Conservation (phyloP, 2,329 filamentous ascomycete species). For the Xylariales sp. region DNA sequence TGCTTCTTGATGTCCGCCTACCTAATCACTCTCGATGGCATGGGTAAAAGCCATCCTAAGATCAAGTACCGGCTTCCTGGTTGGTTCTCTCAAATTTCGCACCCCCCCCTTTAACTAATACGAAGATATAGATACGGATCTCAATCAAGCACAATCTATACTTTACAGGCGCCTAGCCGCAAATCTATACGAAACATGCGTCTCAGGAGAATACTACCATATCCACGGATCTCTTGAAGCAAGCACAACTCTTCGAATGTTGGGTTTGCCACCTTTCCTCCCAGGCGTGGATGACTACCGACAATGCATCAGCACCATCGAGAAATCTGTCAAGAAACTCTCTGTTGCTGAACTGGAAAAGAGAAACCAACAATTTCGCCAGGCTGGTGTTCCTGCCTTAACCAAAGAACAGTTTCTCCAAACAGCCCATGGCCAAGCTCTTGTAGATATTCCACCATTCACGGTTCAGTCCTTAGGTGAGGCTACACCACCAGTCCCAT, state of each 20-base stretch:
- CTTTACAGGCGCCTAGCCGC: constrained; percentile 68
- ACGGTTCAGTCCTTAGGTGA: constrained; percentile 46
- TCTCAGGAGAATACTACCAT: constrained; percentile 65
- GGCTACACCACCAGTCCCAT: constrained; percentile 40
- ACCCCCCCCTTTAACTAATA: constrained; percentile 7
- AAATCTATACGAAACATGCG: constrained; percentile 65
- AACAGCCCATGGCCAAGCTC: constrained; percentile 47
- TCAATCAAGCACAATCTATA: constrained; percentile 65
- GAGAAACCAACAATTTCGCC: constrained; percentile 49
- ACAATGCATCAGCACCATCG: constrained; percentile 55
- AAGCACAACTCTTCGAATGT: constrained; percentile 63
- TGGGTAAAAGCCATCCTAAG: constrained; percentile 41
- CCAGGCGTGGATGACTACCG: constrained; percentile 58
- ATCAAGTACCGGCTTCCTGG: constrained; percentile 37
- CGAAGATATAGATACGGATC: constrained; percentile 60
- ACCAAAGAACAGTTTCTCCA: constrained; percentile 55
- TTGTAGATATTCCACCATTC: constrained; percentile 39
- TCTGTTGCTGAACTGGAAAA: constrained; percentile 52
- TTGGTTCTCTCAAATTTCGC: constrained; percentile 24
- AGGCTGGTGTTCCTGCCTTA: constrained; percentile 56
- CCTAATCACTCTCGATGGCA: constrained; percentile 48
- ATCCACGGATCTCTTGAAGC: constrained; percentile 73
- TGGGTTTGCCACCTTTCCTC: constrained; percentile 58
- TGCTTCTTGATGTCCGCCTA: constrained; percentile 56
- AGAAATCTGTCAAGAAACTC: constrained; percentile 51